phyloP scores from a whole-genome alignment of 768 basidiomycete species.

The Leccinum ochraceum region DNA sequence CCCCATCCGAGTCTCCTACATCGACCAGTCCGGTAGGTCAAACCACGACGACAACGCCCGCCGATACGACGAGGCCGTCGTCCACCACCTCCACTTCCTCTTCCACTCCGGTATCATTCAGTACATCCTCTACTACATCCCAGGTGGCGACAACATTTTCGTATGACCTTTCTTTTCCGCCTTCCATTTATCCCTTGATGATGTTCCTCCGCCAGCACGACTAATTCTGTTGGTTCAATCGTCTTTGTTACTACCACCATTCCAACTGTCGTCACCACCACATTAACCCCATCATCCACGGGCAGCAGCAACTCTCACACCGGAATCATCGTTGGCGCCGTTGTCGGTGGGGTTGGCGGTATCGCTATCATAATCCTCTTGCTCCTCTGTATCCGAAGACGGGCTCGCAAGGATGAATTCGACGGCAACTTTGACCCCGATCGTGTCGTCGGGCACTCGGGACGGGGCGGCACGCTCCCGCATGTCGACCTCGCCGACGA shows the following conservation, averaged over 20 bases:
- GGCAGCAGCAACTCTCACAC: slow-evolving; percentile 19
- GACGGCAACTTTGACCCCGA: slow-evolving; percentile 54
- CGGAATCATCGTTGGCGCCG: slow-evolving; percentile 51
- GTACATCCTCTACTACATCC: slow-evolving; percentile 16
- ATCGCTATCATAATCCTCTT: slow-evolving; percentile 31
- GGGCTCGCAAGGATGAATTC: slow-evolving; percentile 39
- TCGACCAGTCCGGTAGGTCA: neutral
- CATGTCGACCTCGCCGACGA: slow-evolving; percentile 31
- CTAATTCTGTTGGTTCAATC: slow-evolving; percentile 23
- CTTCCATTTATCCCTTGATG: neutral
- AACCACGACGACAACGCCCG: neutral
- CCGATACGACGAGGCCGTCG: neutral
- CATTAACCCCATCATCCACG: slow-evolving; percentile 2
- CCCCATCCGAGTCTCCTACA: neutral
- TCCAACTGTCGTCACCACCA: slow-evolving; percentile 16
- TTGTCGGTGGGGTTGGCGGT: slow-evolving; percentile 48
- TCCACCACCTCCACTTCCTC: neutral
- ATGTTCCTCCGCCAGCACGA: slow-evolving; percentile 17
- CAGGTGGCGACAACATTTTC: slow-evolving; percentile 14
- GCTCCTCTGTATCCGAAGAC: slow-evolving; percentile 31
- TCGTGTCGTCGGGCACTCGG: slow-evolving; percentile 34
- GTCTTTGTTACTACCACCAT: slow-evolving; percentile 20
- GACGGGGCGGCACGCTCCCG: slow-evolving; percentile 29
- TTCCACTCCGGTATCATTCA: neutral
- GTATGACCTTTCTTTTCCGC: slow-evolving; percentile 16